Conservation (phyloP, 345 rosid species). For the Eucalyptus microcorys region DNA sequence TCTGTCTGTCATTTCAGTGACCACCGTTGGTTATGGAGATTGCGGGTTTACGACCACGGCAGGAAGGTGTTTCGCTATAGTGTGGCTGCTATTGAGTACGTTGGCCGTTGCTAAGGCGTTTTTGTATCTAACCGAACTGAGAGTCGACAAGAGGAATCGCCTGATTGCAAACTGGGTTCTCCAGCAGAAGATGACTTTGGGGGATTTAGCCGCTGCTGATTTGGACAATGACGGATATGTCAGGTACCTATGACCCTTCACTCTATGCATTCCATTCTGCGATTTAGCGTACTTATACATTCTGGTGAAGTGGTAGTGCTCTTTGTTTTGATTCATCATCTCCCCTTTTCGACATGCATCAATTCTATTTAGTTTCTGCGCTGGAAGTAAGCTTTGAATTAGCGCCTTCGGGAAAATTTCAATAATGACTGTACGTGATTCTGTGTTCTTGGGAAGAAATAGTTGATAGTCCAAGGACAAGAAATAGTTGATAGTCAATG, state of each 20-base stretch:
- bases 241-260: conserved; percentile 21
- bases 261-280: neutral
- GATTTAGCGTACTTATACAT: neutral
- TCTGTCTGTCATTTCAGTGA: conserved; percentile 52
- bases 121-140: conserved; percentile 34
- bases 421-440: neutral
- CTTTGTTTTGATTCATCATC: neutral
- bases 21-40: conserved; percentile 69
- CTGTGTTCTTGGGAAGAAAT: neutral
- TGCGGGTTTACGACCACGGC: conserved; percentile 15
- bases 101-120: conserved; percentile 58
- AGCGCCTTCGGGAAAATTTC: neutral
- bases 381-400: neutral
- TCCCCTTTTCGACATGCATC: neutral
- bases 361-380: neutral
- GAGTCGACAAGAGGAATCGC: conserved; percentile 48
- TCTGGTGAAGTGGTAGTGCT: neutral
- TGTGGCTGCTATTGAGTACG: conserved; percentile 51
- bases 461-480: neutral
- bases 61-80: conserved; percentile 50
- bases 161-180: conserved; percentile 54
- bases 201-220: conserved; percentile 61
- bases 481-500: neutral
- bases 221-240: conserved; percentile 56
- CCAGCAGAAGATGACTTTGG: conserved; percentile 44